These are phyloP conservation scores for Brassica incana DNA, from an alignment of 345 rosid species.

Conservation along the genomic window DNA sequence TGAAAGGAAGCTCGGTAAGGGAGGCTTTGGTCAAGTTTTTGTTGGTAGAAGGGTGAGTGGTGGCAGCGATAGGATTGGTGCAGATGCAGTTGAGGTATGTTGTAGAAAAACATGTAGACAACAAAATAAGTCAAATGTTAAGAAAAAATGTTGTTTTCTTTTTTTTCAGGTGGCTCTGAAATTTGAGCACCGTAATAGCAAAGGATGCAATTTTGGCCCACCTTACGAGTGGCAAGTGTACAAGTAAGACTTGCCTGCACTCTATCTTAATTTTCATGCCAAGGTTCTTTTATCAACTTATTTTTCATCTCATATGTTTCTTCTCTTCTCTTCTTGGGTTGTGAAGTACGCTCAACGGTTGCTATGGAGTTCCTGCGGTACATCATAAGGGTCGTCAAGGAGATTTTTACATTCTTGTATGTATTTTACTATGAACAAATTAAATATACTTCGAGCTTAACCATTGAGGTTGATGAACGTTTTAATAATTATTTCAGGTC, in stretches of 20 bases:
- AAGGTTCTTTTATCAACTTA: constrained; percentile 5
- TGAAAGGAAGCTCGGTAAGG: constrained; percentile 76
- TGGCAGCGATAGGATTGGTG: constrained; percentile 51
- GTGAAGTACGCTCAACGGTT: constrained; percentile 58
- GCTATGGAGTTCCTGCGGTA: constrained; percentile 87
- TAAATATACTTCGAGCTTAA: not conserved
- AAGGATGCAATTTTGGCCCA: constrained; percentile 97
- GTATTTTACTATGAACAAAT: constrained; percentile 8
- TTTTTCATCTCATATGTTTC: constrained; percentile 16
- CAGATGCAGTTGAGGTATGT: constrained; percentile 67
- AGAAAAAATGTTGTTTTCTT: not conserved
- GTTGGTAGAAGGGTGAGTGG: constrained; percentile 64
- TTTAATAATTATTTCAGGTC: constrained; percentile 51
- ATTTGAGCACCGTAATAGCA: constrained; percentile 90
- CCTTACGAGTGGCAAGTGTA: constrained; percentile 99
- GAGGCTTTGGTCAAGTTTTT: constrained; percentile 91
- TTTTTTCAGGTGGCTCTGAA: constrained; percentile 80
- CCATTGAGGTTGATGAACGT: not conserved
- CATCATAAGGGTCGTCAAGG: constrained; percentile 94
- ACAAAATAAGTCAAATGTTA: no score
- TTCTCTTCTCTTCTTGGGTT: not conserved
- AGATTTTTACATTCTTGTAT: constrained; percentile 88
- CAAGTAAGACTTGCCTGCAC: constrained; percentile 51
- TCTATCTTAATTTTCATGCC: not conserved
- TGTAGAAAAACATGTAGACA: not conserved